Base-by-base conservation (phyloP, 345 rosid species). In the Hypericum androsaemum region DNA sequence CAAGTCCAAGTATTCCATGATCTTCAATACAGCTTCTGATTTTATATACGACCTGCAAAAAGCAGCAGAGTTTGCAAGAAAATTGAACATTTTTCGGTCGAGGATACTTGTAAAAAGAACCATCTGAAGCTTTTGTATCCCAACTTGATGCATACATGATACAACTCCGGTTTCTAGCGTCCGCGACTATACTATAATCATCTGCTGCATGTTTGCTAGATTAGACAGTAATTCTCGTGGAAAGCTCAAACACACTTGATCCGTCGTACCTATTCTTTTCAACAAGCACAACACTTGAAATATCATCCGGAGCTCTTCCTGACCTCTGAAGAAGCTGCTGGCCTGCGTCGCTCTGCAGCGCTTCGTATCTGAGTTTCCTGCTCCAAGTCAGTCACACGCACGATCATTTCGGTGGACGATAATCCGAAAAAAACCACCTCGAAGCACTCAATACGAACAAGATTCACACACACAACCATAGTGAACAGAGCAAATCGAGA, bases 271-370 rank as follows among this genome's bases (percentile, higher is more conserved):
- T 80, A 45, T 83, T 88, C 37, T 78, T 71, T 45, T 89, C 94
- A 1, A 86, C 86, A 10, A 86, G 84, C 10, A 89, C 90, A 6
- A 89, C 94, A 51, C 97, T 89, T 0, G 97, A 89, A 62, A 89
- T 89, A 71, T 86, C 97, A 64, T 89, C 88, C 32, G 95, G 94
- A 66, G 79, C 97, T 82, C 95, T 83, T 56, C 88, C 95, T 7
- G 97, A 89, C 57, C 94, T 74, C 77, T 73, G 68, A 35, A 89
- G 56, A 37, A 89, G 74, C 14, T 78, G 78, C 74, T 63, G 75
- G 8, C 97, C 97, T 1, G 89, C 75, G 69, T 83, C 86, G 42
- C 97, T 89, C 65, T 86, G 90, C 39, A 89, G 88, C 39, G 97
- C 86, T 71, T 86, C 90, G 6, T 75, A 89, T 70, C 97, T 83